Evolutionary conservation across 805 yeast genomes (phyloP).

Genomic region (Hanseniaspora jakobsenii): DNA sequence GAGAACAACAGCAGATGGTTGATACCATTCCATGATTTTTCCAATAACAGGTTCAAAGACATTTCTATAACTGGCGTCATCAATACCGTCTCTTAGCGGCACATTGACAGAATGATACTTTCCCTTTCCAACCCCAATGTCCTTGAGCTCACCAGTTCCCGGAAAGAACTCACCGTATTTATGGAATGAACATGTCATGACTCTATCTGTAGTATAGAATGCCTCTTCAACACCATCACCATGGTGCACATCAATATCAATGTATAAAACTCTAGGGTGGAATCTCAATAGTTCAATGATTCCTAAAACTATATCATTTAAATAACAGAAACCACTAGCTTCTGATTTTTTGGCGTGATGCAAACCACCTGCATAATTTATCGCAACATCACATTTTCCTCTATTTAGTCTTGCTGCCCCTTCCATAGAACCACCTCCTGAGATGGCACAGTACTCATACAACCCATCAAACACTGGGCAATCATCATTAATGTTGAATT

Average conservation of each 20-base stretch:
- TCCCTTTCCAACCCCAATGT: constrained; percentile 79
- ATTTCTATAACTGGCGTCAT: constrained; percentile 71
- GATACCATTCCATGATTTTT: constrained; percentile 81
- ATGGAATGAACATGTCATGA: constrained; percentile 93
- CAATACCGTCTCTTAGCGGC: constrained; percentile 90
- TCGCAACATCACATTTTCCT: constrained; percentile 85
- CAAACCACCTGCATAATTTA: constrained; percentile 92
- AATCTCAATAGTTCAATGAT: constrained; percentile 73
- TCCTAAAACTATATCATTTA: constrained; percentile 85
- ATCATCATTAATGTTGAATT: constrained; percentile 87
- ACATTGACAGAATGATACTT: constrained; percentile 80
- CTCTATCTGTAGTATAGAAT: constrained; percentile 85
- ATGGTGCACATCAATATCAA: constrained; percentile 90
- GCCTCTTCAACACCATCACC: constrained; percentile 99
- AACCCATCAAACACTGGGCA: constrained; percentile 93
- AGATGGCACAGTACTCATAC: constrained; percentile 76
- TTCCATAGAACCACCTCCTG: constrained; percentile 89
- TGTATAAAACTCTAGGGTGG: constrained; percentile 84
- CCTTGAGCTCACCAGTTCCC: constrained; percentile 89
- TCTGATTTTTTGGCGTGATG: constrained; percentile 94
- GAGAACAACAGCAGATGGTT: constrained; percentile 85
- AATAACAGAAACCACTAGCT: constrained; percentile 91
- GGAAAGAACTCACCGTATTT: constrained; percentile 96
- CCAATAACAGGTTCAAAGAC: constrained; percentile 75
- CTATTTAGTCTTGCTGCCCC: constrained; percentile 77